Evolutionary conservation across 164 flowering plant species (phyloP), one percentile per base, ranked within the genome.

Genomic region (Magnolia changhungtana): DNA sequence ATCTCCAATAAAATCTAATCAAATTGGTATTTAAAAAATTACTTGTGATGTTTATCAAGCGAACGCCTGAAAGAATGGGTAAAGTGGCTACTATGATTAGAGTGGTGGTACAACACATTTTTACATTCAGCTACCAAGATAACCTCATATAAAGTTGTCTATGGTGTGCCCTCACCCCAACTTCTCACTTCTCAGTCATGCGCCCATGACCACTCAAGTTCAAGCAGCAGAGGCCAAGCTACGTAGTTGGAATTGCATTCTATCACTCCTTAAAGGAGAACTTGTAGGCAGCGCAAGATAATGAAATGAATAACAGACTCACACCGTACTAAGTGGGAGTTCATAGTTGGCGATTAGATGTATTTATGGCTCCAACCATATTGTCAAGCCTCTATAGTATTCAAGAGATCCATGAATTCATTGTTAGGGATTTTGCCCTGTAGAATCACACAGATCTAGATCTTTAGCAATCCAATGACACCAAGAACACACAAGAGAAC

Each of bases 41-140:
- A 79, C 58, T n/a, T 79, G 1, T 2, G 69, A 7, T 71, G 76
- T 18, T 80, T 64, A 18, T n/a, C 10, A 4, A 23, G 0, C 24
- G 1, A 23, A 1, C 24, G 19, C 1, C 78, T 73, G 1, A 8
- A 1, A 21, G 16, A 27, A 1, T 80, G 63, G 76, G 16, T 31
- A 0, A 52, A 45, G 1, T 80, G 64, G 68, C 16, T 80, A 0
- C 20, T 50, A 3, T 72, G 24, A 75, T 68, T 68, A 1, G 78
- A 66, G 29, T 75, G 8, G 11, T 52, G 72, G 61, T 79, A 79
- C 45, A 79, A 76, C 45, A 76, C 70, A 0, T 14, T 52, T 18
- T 24, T 24, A 1, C 75, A 75, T 49, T 27, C 67, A 3, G 4
- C 74, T 8, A 79, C 59, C 3, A n/a, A 63, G 18, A 51, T 71